Conservation (phyloP, 2,329 filamentous ascomycete genomes). For the Neonectria coccinea region DNA sequence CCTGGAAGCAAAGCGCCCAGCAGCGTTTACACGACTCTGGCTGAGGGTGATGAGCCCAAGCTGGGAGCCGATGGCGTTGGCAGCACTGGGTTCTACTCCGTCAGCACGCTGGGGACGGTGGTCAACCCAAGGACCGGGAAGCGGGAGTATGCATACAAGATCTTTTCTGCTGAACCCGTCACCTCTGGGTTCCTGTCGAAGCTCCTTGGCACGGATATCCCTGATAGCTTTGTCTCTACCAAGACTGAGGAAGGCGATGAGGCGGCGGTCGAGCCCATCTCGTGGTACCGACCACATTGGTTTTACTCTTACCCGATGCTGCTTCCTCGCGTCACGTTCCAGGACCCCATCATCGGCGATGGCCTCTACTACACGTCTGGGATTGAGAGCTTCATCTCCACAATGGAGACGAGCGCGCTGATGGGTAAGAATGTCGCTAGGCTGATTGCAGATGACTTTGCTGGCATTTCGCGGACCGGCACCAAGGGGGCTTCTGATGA, state of each 20-base stretch:
- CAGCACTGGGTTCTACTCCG: conserved; percentile 83
- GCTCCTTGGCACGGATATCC: conserved; percentile 63
- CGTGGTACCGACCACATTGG: conserved; percentile 81
- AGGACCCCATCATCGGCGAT: conserved; percentile 77
- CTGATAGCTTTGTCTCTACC: conserved; percentile 52
- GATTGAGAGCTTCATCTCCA: conserved; percentile 95
- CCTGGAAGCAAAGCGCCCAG: conserved; percentile 72
- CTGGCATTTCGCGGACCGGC: conserved; percentile 41
- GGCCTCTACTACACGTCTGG: conserved; percentile 78
- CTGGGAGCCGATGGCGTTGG: conserved; percentile 72
- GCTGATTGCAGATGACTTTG: conserved; percentile 73
- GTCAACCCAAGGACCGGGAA: conserved; percentile 68
- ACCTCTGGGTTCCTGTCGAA: conserved; percentile 65
- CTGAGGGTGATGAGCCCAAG: conserved; percentile 63
- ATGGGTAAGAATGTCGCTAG: conserved; percentile 89
- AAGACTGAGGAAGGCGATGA: conserved; percentile 49
- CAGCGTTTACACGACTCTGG: conserved; percentile 85
- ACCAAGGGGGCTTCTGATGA: conserved; percentile 3
- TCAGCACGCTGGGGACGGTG: conserved; percentile 77
- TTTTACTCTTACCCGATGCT: conserved; percentile 91
- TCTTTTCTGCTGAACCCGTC: conserved; percentile 69
- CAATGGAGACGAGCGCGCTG: conserved; percentile 95
- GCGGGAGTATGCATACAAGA: conserved; percentile 72
- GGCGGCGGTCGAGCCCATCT: conserved; percentile 63
- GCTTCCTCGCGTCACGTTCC: conserved; percentile 87